These are phyloP conservation scores for Wickerhamiella kurtzmanii DNA, from an alignment of 805 yeast species.

Conservation along the genomic window DNA sequence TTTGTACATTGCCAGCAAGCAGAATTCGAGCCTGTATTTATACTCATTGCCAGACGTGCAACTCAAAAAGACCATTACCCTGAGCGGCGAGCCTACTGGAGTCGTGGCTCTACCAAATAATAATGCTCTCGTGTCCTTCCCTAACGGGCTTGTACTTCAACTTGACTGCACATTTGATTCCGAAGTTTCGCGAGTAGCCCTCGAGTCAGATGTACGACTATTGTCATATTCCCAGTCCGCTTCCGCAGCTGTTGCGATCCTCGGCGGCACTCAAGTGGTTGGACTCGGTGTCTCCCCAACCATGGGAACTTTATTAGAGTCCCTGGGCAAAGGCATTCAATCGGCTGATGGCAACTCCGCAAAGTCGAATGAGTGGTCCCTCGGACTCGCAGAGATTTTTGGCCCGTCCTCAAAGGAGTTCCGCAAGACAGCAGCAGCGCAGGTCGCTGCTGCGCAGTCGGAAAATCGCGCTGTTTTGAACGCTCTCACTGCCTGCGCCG, in stretches of 20 bases:
- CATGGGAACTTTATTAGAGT: conserved; percentile 16
- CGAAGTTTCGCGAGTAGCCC: conserved; percentile 5
- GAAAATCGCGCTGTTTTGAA: conserved; percentile 29
- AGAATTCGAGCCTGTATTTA: not conserved
- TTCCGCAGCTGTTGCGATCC: conserved; percentile 8
- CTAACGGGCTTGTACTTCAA: conserved; percentile 2
- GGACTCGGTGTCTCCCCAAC: conserved; percentile 19
- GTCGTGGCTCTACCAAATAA: conserved; percentile 13
- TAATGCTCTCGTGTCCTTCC: conserved; percentile 10
- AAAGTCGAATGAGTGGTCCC: not conserved
- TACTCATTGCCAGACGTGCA: conserved; percentile 6
- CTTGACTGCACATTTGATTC: conserved; percentile 16
- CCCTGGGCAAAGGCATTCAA: conserved; percentile 16
- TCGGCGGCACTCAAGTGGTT: conserved; percentile 6
- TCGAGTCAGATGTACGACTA: conserved; percentile 1
- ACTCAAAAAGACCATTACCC: conserved; percentile 4
- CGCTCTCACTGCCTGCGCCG: conserved; percentile 34
- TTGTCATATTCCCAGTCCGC: conserved; percentile 11
- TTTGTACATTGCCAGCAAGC: not conserved
- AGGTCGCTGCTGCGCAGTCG: conserved; percentile 29
- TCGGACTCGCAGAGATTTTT: conserved; percentile 26
- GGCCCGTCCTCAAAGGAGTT: conserved; percentile 20
- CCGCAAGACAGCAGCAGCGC: conserved; percentile 15
- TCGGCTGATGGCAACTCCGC: conserved; percentile 7
- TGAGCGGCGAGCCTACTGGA: conserved; percentile 7